These are phyloP conservation scores for Nevesoporus exiguus DNA, from an alignment of 768 basidiomycete genomes.

Conservation along the genomic window DNA sequence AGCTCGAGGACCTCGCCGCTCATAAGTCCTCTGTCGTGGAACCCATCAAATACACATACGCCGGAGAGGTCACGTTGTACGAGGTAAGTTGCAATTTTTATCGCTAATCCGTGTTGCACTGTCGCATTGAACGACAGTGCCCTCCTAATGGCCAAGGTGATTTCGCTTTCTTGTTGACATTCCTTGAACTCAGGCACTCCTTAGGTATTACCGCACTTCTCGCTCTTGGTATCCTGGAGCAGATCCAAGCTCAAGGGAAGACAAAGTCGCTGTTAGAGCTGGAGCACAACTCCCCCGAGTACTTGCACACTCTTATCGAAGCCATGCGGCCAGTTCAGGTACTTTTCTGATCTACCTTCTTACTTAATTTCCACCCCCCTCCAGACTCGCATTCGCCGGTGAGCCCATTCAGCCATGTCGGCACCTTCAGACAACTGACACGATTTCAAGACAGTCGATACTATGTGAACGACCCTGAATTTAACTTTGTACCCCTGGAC, in stretches of 20 bases:
- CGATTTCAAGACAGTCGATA: constrained; percentile 65
- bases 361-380: neutral
- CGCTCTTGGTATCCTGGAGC: constrained; percentile 90
- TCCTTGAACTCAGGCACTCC: neutral
- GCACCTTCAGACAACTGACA: neutral
- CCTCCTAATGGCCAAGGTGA: constrained; percentile 94
- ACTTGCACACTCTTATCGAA: constrained; percentile 85
- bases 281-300: constrained; percentile 89
- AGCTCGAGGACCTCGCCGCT: constrained; percentile 84
- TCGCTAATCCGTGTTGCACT: neutral
- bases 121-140: constrained; percentile 47
- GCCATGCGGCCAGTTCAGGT: constrained; percentile 58
- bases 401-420: constrained; percentile 12
- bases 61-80: constrained; percentile 80
- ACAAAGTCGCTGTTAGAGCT: constrained; percentile 68
- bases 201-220: constrained; percentile 86
- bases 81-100: constrained; percentile 53
- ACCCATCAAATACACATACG: constrained; percentile 90
- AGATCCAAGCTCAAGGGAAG: constrained; percentile 70
- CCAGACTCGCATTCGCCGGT: constrained; percentile 74
- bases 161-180: neutral
- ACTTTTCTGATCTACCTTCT: neutral
- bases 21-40: constrained; percentile 79
- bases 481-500: constrained; percentile 71
- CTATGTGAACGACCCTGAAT: constrained; percentile 90